phyloP scores from a whole-genome alignment of 352 stramenopile species.

The Thalassiosira pacifica region DNA sequence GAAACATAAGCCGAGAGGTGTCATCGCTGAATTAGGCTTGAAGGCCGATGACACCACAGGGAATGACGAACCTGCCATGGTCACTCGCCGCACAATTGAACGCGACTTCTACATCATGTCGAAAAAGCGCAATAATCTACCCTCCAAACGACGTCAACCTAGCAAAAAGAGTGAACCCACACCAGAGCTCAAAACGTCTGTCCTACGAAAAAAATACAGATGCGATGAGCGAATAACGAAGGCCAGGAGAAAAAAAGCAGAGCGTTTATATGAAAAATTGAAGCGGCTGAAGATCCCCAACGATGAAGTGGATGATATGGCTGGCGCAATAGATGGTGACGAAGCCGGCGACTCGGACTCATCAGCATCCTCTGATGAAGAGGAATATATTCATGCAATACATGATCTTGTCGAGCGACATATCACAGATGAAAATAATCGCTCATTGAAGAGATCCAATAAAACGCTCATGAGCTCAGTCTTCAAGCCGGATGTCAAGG shows the following conservation, averaged over 20 bases:
- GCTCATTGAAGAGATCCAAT: constrained; percentile 52
- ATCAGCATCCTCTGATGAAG: constrained; percentile 45
- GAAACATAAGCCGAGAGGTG: constrained; percentile 18
- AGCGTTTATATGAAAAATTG: constrained; percentile 48
- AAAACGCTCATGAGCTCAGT: constrained; percentile 42
- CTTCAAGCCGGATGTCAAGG: constrained; percentile 53
- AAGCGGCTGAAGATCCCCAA: constrained; percentile 42
- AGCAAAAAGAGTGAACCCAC: constrained; percentile 31
- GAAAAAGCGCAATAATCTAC: constrained; percentile 57
- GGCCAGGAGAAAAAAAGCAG: constrained; percentile 43
- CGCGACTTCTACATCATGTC: constrained; percentile 72
- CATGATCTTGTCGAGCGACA: constrained; percentile 63
- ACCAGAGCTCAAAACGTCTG: constrained; percentile 58
- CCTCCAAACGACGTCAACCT: constrained; percentile 34
- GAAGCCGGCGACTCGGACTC: constrained; percentile 16
- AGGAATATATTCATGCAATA: constrained; percentile 52
- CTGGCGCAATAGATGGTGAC: background rate
- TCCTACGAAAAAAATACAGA: constrained; percentile 67
- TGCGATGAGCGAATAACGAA: constrained; percentile 61
- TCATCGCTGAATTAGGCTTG: background rate
- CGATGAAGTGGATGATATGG: constrained; percentile 25
- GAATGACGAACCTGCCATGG: constrained; percentile 47
- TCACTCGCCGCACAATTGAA: constrained; percentile 67
- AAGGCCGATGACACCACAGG: background rate
- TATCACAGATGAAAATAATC: constrained; percentile 58